phyloP scores from a whole-genome alignment of 148 eudicot species.

The Salicornia ramosissima region DNA sequence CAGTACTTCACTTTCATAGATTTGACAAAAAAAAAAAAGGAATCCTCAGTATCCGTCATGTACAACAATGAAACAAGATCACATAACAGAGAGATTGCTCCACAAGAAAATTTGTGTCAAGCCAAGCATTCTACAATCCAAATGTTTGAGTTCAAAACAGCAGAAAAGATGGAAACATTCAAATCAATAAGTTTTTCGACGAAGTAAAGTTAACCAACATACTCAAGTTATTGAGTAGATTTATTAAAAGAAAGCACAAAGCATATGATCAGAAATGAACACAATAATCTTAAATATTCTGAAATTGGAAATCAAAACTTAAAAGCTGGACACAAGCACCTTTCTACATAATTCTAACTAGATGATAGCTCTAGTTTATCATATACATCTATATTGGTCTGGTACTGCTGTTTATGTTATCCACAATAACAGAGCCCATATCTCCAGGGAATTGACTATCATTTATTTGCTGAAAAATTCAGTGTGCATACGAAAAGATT shows the following conservation, averaged over 20 bases:
- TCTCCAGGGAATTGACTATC: background rate
- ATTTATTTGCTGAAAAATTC: background rate
- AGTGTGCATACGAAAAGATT: background rate
- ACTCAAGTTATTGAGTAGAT: background rate
- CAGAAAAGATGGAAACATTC: background rate
- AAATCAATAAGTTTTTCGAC: background rate
- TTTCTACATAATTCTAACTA: slow-evolving; percentile 4
- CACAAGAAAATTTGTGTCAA: background rate
- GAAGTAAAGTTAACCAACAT: background rate
- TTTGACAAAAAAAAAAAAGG: background rate
- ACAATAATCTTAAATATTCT: background rate
- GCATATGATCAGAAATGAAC: background rate
- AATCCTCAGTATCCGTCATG: background rate
- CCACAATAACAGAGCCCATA: background rate
- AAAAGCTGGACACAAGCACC: background rate
- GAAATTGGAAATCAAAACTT: background rate
- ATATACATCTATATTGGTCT: background rate
- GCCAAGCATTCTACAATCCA: background rate
- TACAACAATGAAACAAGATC: background rate
- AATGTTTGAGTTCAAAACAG: background rate
- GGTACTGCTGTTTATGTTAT: background rate
- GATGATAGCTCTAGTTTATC: background rate
- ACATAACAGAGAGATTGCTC: background rate
- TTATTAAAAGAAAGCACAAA: background rate
- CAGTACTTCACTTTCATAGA: too few species aligned